Evolutionary conservation across 2,329 filamentous ascomycete species (phyloP).

Genomic region (Decorospora gaudefroyi): DNA sequence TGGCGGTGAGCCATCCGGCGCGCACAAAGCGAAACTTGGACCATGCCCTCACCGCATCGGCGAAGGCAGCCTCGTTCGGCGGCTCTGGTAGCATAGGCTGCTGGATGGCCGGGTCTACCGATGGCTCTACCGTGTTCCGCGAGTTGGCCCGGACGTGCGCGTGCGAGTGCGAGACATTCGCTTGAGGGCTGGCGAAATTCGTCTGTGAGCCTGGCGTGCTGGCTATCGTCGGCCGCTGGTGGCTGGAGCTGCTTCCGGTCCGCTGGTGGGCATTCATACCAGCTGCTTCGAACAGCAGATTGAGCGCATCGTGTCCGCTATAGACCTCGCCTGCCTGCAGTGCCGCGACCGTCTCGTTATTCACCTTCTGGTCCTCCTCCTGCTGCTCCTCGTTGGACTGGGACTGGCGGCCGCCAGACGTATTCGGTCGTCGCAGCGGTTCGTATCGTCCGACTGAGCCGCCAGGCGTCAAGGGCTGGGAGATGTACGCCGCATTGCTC

Average conservation of each 20-base stretch:
- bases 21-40: slow-evolving; percentile 90
- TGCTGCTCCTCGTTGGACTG: slow-evolving; percentile 55
- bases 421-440: slow-evolving; percentile 66
- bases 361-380: slow-evolving; percentile 62
- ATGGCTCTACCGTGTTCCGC: slow-evolving; percentile 31
- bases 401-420: slow-evolving; percentile 28
- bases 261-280: slow-evolving; percentile 55
- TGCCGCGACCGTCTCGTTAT: slow-evolving; percentile 63
- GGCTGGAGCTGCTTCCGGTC: slow-evolving; percentile 52
- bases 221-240: slow-evolving; percentile 42
- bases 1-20: slow-evolving; percentile 92
- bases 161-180: slow-evolving; percentile 25
- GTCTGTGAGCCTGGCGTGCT: slow-evolving; percentile 46
- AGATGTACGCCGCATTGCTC: slow-evolving; percentile 32
- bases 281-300: slow-evolving; percentile 86
- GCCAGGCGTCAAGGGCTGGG: slow-evolving; percentile 66
- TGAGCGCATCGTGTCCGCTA: slow-evolving; percentile 88
- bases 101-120: slow-evolving; percentile 41
- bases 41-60: slow-evolving; percentile 84
- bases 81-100: slow-evolving; percentile 36
- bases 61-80: slow-evolving; percentile 47
- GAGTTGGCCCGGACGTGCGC: slow-evolving; percentile 33
- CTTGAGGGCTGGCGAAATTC: slow-evolving; percentile 43
- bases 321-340: slow-evolving; percentile 72
- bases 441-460: slow-evolving; percentile 68